Evolutionary conservation across 2,329 filamentous ascomycete species (phyloP).

Genomic region (Neonectria ditissima): DNA sequence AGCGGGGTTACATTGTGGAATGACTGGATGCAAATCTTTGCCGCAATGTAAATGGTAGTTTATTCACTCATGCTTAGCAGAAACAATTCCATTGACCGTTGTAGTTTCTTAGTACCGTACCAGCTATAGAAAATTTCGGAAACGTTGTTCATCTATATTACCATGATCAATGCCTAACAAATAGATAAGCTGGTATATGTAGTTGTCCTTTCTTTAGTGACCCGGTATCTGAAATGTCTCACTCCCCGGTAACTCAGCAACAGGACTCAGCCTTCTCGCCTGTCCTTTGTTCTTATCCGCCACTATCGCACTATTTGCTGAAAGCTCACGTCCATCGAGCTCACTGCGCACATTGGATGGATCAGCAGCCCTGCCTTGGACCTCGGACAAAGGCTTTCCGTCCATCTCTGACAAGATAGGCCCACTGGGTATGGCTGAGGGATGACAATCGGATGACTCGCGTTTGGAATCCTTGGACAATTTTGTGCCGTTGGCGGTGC

Average conservation of each 20-base stretch:
- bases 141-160: no score
- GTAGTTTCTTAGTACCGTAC: no score
- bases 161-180: no score
- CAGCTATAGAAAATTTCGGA: no score
- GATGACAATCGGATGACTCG: not conserved
- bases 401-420: not conserved
- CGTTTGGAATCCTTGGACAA: not conserved
- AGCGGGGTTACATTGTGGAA: no score
- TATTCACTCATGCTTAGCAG: no score
- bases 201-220: no score
- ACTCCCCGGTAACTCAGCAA: not conserved
- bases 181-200: no score
- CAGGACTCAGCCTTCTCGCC: not conserved
- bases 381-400: not conserved
- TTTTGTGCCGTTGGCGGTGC: not conserved
- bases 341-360: not conserved
- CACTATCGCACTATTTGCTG: not conserved
- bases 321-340: not conserved
- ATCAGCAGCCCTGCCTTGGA: not conserved
- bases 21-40: no score
- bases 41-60: no score
- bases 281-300: not conserved
- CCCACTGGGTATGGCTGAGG: not conserved
- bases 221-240: not conserved
- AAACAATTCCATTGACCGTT: no score